phyloP scores from a whole-genome alignment of 2,329 filamentous ascomycete species.

The Cordyceps fumosorosea region DNA sequence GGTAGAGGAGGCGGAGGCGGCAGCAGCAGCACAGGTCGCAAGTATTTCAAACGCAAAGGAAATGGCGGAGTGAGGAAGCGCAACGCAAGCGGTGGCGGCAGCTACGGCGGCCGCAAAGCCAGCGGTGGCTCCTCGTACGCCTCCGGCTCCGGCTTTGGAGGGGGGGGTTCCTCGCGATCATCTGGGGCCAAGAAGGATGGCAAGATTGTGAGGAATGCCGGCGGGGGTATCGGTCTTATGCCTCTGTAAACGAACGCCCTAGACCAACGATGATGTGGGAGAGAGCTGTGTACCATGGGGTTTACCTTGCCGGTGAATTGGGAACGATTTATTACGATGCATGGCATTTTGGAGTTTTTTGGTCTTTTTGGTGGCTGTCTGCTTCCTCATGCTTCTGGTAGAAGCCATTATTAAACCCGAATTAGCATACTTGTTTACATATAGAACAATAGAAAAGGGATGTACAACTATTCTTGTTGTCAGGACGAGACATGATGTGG shows the following conservation, averaged over 20 bases:
- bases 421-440: background rate
- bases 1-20: constrained; percentile 19
- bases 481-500: background rate
- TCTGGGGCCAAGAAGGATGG: constrained; percentile 21
- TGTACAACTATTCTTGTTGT: background rate
- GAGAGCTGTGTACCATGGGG: background rate
- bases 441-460: background rate
- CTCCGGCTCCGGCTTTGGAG: constrained; percentile 12
- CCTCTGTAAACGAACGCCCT: constrained; percentile 23
- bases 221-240: constrained; percentile 32
- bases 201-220: constrained; percentile 28
- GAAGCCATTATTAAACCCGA: background rate
- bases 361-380: background rate
- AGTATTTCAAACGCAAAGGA: constrained; percentile 22
- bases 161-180: background rate
- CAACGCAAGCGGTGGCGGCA: constrained; percentile 20
- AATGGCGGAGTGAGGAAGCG: constrained; percentile 16
- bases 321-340: background rate
- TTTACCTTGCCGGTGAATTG: background rate
- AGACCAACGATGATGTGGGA: background rate
- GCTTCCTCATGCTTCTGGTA: background rate
- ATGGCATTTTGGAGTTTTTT: constrained; percentile 7
- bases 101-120: constrained; percentile 26
- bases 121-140: constrained; percentile 15
- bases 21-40: constrained; percentile 14